Evolutionary conservation across 202 grass and related monocot genomes (phyloP).

Genomic region (Cymbopogon flexuosus): DNA sequence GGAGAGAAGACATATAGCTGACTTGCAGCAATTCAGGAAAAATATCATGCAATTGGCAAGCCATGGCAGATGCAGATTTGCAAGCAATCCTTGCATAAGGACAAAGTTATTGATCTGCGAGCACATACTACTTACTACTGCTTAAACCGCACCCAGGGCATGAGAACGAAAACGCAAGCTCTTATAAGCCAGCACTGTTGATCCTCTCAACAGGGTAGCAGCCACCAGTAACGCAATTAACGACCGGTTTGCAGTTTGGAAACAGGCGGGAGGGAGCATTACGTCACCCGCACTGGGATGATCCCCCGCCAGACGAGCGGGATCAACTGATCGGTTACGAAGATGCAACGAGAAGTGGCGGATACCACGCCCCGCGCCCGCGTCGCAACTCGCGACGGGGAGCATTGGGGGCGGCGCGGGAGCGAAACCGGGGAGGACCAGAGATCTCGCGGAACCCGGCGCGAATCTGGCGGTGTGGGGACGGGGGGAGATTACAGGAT

Average conservation of each 20-base stretch:
- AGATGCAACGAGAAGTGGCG: not conserved
- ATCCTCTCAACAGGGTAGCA: not conserved
- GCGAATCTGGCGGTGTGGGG: slow-evolving; percentile 33
- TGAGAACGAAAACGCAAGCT: slow-evolving; percentile 1
- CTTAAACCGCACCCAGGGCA: not conserved
- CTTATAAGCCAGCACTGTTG: slow-evolving; percentile 13
- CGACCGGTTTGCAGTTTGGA: not conserved
- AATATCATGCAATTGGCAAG: not conserved
- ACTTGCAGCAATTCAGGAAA: not conserved
- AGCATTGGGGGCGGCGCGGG: not conserved
- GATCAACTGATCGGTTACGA: slow-evolving; percentile 37
- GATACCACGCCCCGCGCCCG: not conserved
- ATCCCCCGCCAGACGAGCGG: slow-evolving; percentile 6
- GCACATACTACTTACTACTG: not conserved
- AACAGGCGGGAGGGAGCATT: not conserved
- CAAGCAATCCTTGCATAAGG: not conserved
- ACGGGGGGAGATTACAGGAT: not conserved
- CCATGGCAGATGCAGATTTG: slow-evolving; percentile 10
- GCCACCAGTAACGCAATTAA: slow-evolving; percentile 21
- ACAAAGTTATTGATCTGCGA: not conserved
- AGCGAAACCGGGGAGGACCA: not conserved
- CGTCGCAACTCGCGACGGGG: not conserved
- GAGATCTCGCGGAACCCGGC: slow-evolving; percentile 41
- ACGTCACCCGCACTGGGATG: slow-evolving; percentile 3
- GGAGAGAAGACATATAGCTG: not conserved